phyloP scores from a whole-genome alignment of 164 flowering plant species.

The Liquidambar formosana region DNA sequence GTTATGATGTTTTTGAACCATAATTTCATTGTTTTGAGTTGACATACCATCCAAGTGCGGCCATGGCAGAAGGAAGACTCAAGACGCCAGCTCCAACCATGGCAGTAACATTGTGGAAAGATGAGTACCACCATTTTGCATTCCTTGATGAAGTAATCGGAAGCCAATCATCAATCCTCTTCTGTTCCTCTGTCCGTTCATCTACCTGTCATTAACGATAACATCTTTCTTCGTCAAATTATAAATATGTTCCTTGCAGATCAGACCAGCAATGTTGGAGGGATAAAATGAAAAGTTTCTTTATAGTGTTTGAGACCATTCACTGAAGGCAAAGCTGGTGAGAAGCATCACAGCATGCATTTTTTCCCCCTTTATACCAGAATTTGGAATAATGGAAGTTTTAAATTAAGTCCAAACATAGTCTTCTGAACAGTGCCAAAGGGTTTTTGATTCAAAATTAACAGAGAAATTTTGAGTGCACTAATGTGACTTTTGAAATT shows the following conservation, averaged over 20 bases:
- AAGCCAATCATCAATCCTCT: conserved; percentile 57
- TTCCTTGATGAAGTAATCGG: conserved; percentile 58
- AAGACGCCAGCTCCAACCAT: conserved; percentile 75
- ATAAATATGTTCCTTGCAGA: too few relatives aligned
- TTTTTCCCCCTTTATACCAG: too few relatives aligned
- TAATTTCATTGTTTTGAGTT: not conserved
- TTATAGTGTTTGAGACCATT: too few relatives aligned
- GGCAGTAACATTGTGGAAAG: conserved; percentile 73
- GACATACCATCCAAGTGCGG: conserved; percentile 57
- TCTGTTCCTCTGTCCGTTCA: conserved; percentile 25
- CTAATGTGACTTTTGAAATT: too few relatives aligned
- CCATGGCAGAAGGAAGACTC: conserved; percentile 58
- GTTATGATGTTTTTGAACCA: not conserved
- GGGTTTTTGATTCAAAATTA: too few relatives aligned
- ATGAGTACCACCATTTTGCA: conserved; percentile 71
- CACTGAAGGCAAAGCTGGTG: not conserved
- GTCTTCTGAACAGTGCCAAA: too few relatives aligned
- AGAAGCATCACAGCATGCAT: not conserved
- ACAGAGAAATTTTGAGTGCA: too few relatives aligned
- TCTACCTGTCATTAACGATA: conserved; percentile 24
- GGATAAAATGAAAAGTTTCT: too few relatives aligned
- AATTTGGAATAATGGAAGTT: too few relatives aligned
- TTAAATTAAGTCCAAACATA: too few relatives aligned
- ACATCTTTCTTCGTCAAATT: not conserved
- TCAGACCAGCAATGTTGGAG: too few relatives aligned